Evolutionary conservation across 176 grass and related monocot genomes (phyloP), one percentile per base, ranked within the genome.

Genomic region (Microstegium vimineum): DNA sequence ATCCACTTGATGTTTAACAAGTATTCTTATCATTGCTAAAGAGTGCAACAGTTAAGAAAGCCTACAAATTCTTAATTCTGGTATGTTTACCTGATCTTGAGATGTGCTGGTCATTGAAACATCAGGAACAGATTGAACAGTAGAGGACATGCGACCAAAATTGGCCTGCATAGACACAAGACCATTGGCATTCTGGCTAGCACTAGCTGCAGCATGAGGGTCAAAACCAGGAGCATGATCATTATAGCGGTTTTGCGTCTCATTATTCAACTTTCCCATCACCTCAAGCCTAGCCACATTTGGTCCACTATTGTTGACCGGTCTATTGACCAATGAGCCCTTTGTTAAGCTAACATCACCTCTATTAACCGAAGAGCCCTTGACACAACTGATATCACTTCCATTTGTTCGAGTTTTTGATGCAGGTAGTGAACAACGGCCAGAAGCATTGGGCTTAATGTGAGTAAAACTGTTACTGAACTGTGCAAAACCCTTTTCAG

Each of bases 21-120:
- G 18, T 43, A 62, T 78, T 62, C 22, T 34, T 79, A 78, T 17
- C 36, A 81, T 45, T 51, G 20, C 71, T 61, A 32, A 59, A 78
- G 45, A 74, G 17, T 8, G 1, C 38, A 85, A 40, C 18, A 59
- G 30, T 72, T 78, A 64, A 8, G n/a, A 71, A 66, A 65, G 13
- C 46, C 31, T 52, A 71, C 23, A 79, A 26, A 79, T 75, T n/a
- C n/a, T n/a, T n/a, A n/a, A n/a, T n/a, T 35, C 45, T 43, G 40
- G 34, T 4, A 71, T 65, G 57, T 74, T 87, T 99, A 99, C 93
- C 97, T 94, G 91, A 85, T 95, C 87, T 85, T 79, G 89, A 74
- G 87, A 85, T 82, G 92, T 87, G 47, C 40, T 84, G 62, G 82
- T 82, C 49, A 74, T 69, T 64, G 93, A 81, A 81, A 89, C 77